phyloP scores from a whole-genome alignment of 768 basidiomycete species.

The Leucocoprinus birnbaumii region DNA sequence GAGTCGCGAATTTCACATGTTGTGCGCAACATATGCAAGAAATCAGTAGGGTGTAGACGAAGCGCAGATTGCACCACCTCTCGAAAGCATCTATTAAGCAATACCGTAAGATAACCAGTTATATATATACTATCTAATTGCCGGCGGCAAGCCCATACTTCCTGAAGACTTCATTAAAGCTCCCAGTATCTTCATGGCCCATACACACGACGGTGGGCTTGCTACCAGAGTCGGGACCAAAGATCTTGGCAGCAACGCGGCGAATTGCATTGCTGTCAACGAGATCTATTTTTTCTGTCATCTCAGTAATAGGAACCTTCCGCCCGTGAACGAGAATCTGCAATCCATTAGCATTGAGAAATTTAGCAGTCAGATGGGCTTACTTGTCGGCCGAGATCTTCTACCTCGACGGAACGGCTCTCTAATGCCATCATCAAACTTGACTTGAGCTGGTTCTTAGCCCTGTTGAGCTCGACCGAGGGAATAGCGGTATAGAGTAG shows the following conservation, averaged over 20 bases:
- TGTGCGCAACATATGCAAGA: too few relatives aligned
- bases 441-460: conserved; percentile 94
- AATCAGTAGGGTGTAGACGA: too few relatives aligned
- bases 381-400: conserved; percentile 90
- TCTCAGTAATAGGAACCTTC: conserved; percentile 85
- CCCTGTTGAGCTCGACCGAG: conserved; percentile 70
- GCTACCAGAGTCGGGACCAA: conserved; percentile 59
- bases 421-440: conserved; percentile 94
- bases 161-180: conserved; percentile 57
- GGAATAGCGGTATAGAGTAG: conserved; percentile 71
- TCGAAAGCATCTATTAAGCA: neutral
- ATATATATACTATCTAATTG: conserved; percentile 9
- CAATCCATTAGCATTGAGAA: conserved; percentile 11
- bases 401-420: conserved; percentile 79
- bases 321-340: conserved; percentile 86
- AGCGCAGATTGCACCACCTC: too few relatives aligned
- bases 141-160: conserved; percentile 63
- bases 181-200: conserved; percentile 76
- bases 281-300: conserved; percentile 82
- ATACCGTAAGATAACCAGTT: neutral
- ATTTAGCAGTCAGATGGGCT: neutral
- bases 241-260: conserved; percentile 73
- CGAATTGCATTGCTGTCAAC: conserved; percentile 70
- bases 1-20: too few relatives aligned
- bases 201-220: conserved; percentile 80